Percentiles rank a stretch among this genome's conserved stretches.
Evolutionary conservation across 1,284 basidiomycete genomes (phyloP).

Genomic region (Volvariella surrecta): DNA sequence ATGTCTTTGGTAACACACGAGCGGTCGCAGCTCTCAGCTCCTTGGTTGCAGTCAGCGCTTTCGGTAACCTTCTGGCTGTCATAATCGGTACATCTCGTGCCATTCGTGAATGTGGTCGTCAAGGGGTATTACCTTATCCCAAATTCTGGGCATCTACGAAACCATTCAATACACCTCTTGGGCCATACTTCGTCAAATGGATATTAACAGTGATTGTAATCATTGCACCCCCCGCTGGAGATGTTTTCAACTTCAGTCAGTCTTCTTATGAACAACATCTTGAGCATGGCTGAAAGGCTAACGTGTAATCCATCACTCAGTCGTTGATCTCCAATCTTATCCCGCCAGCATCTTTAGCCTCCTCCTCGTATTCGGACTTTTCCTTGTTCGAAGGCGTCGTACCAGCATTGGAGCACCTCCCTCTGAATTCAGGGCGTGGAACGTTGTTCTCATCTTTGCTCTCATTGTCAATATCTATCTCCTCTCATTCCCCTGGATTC

Average conservation of each 20-base stretch:
- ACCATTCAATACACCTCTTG: constrained; percentile 38
- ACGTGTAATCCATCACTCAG: constrained; percentile 8
- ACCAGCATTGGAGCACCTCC: constrained; percentile 23
- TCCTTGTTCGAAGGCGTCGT: constrained; percentile 30
- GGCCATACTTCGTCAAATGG: constrained; percentile 37
- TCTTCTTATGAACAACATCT: constrained; percentile 10
- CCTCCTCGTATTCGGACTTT: constrained; percentile 30
- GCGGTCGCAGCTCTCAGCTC: constrained; percentile 30
- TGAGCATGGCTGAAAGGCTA: constrained; percentile 10
- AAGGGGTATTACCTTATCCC: constrained; percentile 35
- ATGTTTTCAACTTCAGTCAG: constrained; percentile 43
- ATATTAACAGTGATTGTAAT: constrained; percentile 43
- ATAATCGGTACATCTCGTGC: constrained; percentile 38
- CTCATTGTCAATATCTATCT: constrained; percentile 32
- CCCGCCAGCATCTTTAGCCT: constrained; percentile 31
- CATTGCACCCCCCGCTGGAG: constrained; percentile 41
- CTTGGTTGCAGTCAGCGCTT: constrained; percentile 31
- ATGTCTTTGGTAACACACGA: constrained; percentile 35
- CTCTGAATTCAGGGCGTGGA: constrained; percentile 31
- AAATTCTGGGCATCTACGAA: constrained; percentile 33
- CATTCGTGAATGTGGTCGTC: constrained; percentile 30
- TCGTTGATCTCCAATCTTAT: constrained; percentile 31
- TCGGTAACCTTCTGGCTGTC: constrained; percentile 30
- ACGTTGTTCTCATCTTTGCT: constrained; percentile 28
- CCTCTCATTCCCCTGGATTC: constrained; percentile 39